These are phyloP conservation scores for Picea glauca DNA, from an alignment of 75 land plant genomes.

Conservation along the genomic window DNA sequence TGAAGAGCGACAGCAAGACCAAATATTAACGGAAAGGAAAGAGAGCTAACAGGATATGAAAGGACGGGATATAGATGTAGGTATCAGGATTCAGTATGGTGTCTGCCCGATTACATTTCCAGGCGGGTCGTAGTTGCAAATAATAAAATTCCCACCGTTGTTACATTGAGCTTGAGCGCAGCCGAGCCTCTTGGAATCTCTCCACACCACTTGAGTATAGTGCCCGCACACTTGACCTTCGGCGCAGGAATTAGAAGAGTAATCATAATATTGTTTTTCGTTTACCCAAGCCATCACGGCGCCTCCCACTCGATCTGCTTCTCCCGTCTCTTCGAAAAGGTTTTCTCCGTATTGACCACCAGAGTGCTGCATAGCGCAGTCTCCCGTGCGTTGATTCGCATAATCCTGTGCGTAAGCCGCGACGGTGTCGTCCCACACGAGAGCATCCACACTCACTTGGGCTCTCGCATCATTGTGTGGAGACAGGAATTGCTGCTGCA, in stretches of 20 bases:
- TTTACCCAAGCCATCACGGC: constrained; percentile 26
- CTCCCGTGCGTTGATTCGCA: constrained; percentile 25
- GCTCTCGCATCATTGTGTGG: constrained; percentile 18
- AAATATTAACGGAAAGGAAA: too few relatives aligned
- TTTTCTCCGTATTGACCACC: constrained; percentile 50
- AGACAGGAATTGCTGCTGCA: constrained; percentile 9
- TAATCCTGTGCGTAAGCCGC: constrained; percentile 41
- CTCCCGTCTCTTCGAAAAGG: constrained; percentile 21
- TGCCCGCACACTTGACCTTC: constrained; percentile 37
- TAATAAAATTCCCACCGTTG: constrained; percentile 21
- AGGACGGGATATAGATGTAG: too few relatives aligned
- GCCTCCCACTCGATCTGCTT: background rate
- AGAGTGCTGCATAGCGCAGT: constrained; percentile 38
- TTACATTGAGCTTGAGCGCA: constrained; percentile 35
- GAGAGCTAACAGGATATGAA: too few relatives aligned
- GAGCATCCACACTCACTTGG: constrained; percentile 15
- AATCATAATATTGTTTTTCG: constrained; percentile 23
- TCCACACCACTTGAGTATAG: constrained; percentile 62
- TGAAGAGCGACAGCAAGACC: too few relatives aligned
- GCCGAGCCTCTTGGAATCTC: constrained; percentile 25
- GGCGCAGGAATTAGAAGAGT: constrained; percentile 35
- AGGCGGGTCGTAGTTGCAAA: constrained; percentile 51
- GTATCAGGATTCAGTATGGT: constrained; percentile 16
- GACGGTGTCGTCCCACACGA: constrained; percentile 37
- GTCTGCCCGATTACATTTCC: constrained; percentile 31